Conservation (phyloP, 441 rosid genomes). For the Aleurites moluccanus region DNA sequence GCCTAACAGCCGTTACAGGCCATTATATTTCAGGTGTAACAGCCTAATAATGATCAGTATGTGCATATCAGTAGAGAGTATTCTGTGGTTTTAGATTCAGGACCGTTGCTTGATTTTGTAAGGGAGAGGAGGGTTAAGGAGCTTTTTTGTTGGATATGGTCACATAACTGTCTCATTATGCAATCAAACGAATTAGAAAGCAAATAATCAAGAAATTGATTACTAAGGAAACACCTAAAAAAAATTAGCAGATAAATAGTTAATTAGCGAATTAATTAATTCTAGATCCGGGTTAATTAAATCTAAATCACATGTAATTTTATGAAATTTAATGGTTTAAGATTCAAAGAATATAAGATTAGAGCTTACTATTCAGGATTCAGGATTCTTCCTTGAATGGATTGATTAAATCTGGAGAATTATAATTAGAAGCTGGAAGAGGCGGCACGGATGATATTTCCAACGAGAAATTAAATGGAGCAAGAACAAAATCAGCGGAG, state of each 20-base stretch:
- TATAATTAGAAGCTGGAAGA: not conserved
- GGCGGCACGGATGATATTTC: not conserved
- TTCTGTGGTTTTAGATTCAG: too few species aligned
- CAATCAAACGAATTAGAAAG: conserved; percentile 13
- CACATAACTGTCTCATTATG: not conserved
- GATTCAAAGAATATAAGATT: conserved; percentile 5
- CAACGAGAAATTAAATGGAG: conserved; percentile 21
- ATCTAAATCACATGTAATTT: not conserved
- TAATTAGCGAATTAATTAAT: not conserved
- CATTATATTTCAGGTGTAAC: too few species aligned
- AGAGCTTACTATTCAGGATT: conserved; percentile 87
- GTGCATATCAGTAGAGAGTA: too few species aligned
- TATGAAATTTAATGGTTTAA: not conserved
- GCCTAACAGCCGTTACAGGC: too few species aligned
- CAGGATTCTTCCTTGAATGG: conserved; percentile 45
- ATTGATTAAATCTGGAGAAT: conserved; percentile 13
- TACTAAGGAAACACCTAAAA: not conserved
- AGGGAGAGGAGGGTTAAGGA: too few species aligned
- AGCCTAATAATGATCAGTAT: too few species aligned
- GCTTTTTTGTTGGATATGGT: not conserved
- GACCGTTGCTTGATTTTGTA: too few species aligned
- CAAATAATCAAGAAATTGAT: not conserved
- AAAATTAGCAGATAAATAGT: not conserved
- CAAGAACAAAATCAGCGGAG: conserved; percentile 19
- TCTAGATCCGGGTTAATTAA: conserved; percentile 25